Base-by-base conservation (phyloP, 2,329 filamentous ascomycete genomes). In the Fusarium pseudocircinatum region DNA sequence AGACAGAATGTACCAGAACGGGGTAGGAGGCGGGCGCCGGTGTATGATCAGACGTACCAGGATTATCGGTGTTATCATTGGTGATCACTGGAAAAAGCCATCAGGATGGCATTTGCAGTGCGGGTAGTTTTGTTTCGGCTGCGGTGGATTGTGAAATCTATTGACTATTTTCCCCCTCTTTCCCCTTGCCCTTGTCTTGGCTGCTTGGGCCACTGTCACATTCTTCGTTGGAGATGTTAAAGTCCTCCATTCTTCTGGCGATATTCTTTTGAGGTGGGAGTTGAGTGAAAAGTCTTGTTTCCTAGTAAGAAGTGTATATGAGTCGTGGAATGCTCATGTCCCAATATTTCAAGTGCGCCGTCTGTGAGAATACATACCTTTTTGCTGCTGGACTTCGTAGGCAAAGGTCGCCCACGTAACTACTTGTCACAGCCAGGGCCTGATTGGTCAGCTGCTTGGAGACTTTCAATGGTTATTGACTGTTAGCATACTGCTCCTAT, bases 201-300 rank as follows among this genome's bases (percentile, higher is more conserved):
- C 18, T 16, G 13, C n/a, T 12, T 22, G 11, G 13, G 18, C 9
- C 18, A 2, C n/a, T 14, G 1, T 7, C 12, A 13, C 20, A 16
- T 50, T 12, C 47, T 24, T 50, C 12, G 6, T 14, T 14, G 6
- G 12, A 14, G 3, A 50, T 24, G 3, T 14, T 5, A 3, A 11
- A 34, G 12, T 24, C 16, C 12, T n/a, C 12, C 16, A 34, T 24
- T 24, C 12, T 24, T 24, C 7, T 34, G 3, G 3, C 11, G 20
- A n/a, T 13, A 5, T n/a, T 2, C 1, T 13, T 16, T n/a, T n/a
- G 3, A 18, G 16, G 22, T n/a, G 5, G 22, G 1, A 24, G 3
- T 49, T 32, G 15, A 24, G 16, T 24, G 4, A 9, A 34, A 10
- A 2, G 22, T 18, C 16, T 15, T 34, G 4, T 20, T 12, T 30